Evolutionary conservation across 192 early-diverging fungal genomes (phyloP).

Genomic region (Coemansia sp.): DNA sequence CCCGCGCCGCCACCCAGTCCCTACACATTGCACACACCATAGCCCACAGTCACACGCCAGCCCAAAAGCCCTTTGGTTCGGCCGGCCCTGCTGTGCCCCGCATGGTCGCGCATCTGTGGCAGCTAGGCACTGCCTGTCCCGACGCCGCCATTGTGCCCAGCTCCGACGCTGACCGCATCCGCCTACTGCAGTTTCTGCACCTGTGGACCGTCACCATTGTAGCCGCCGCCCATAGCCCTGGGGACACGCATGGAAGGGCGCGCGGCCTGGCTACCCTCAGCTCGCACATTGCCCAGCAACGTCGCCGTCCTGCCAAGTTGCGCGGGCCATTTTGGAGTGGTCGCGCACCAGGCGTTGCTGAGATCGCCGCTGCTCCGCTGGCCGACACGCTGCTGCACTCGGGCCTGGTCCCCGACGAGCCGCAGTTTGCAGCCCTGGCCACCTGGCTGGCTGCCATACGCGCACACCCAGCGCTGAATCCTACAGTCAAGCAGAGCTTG

Average conservation of each 20-base stretch:
- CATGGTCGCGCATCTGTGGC: too few species aligned
- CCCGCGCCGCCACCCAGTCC: too few species aligned
- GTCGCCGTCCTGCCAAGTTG: conserved; percentile 3
- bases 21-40: too few species aligned
- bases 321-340: conserved; percentile 29
- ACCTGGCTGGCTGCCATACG: conserved; percentile 24
- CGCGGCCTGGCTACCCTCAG: conserved; percentile 14
- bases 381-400: conserved; percentile 13
- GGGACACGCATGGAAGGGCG: background rate
- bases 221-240: conserved; percentile 1
- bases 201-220: conserved; percentile 8
- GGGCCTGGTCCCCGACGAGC: conserved; percentile 9
- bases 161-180: conserved; percentile 10
- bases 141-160: conserved; percentile 17
- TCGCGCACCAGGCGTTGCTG: conserved; percentile 6
- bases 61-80: too few species aligned
- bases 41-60: too few species aligned
- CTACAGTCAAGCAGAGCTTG: background rate
- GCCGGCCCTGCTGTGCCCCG: too few species aligned
- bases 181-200: conserved; percentile 13
- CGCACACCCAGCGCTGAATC: background rate
- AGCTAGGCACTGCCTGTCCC: conserved; percentile 13
- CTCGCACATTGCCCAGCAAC: conserved; percentile 11
- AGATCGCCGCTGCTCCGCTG: conserved; percentile 21
- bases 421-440: conserved; percentile 7